A percentile compares a stretch with the other conserved stretches of the same genome.
Conservation (phyloP, 441 rosid genomes). For the Hura crepitans region DNA sequence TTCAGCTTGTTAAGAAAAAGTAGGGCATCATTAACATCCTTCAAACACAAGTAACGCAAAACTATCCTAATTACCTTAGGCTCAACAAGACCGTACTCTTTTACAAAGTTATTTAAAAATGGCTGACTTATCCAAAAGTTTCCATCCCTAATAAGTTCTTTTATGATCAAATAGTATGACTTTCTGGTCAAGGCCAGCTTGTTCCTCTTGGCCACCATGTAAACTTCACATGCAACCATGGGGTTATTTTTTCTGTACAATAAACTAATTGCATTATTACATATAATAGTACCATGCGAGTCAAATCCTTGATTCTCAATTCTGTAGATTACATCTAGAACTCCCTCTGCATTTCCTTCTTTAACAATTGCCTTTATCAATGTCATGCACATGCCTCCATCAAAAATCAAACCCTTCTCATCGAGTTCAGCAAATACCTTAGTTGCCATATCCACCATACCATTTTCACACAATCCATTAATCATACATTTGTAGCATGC, state of each 20-base stretch:
- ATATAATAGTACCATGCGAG: constrained; percentile 28
- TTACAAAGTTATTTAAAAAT: constrained; percentile 36
- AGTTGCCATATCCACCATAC: constrained; percentile 53
- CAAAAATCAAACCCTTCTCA: constrained; percentile 45
- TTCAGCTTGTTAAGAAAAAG: constrained; percentile 38
- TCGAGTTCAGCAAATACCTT: constrained; percentile 53
- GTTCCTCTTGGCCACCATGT: constrained; percentile 44
- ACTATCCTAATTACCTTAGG: constrained; percentile 38
- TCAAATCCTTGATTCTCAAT: constrained; percentile 38
- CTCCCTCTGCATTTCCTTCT: constrained; percentile 41
- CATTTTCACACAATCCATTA: constrained; percentile 54
- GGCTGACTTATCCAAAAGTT: constrained; percentile 32
- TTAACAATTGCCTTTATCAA: constrained; percentile 43
- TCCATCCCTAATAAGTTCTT: constrained; percentile 34
- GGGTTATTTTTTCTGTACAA: constrained; percentile 52
- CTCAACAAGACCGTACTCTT: constrained; percentile 46
- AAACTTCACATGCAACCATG: constrained; percentile 43
- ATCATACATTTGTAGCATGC: constrained; percentile 57
- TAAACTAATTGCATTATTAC: constrained; percentile 45
- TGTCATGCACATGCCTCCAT: constrained; percentile 33
- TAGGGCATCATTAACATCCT: constrained; percentile 32
- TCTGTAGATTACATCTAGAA: constrained; percentile 42
- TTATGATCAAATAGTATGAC: constrained; percentile 39
- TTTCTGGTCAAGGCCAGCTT: constrained; percentile 34
- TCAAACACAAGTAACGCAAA: constrained; percentile 44